Evolutionary conservation across 306 rosid genomes (phyloP).

Genomic region (Trifolium dubium): DNA sequence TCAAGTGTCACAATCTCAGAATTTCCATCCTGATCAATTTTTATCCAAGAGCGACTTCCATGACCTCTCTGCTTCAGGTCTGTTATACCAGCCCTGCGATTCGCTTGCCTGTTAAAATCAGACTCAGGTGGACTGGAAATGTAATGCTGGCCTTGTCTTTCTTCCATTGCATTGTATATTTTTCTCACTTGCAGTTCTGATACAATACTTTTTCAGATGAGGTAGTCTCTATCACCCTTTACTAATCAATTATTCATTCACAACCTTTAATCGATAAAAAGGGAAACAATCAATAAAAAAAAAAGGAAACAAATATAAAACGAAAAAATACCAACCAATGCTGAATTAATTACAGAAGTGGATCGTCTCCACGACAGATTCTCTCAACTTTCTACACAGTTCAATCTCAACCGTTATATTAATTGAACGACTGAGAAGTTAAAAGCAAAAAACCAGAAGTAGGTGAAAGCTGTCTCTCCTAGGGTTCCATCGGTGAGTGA

Average conservation of each 20-base stretch:
- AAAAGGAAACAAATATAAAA: conserved; percentile 10
- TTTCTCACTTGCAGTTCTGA: conserved; percentile 33
- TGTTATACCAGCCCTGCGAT: conserved; percentile 52
- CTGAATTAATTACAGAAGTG: too few species aligned
- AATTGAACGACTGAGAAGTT: too few species aligned
- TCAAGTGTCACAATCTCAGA: conserved; percentile 74
- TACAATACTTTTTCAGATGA: conserved; percentile 22
- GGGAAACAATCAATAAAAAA: conserved; percentile 15
- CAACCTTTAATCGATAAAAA: conserved; percentile 31
- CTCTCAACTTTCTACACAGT: too few species aligned
- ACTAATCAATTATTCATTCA: conserved; percentile 28
- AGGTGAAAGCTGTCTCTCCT: too few species aligned
- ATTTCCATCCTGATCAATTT: conserved; percentile 69
- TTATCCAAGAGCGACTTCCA: conserved; percentile 96
- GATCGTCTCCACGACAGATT: too few species aligned
- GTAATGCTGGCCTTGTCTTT: conserved; percentile 43
- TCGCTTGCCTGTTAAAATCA: conserved; percentile 42
- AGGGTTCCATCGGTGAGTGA: too few species aligned
- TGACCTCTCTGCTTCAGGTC: conserved; percentile 89
- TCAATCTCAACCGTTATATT: too few species aligned
- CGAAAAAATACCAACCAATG: neutral
- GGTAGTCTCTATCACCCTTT: conserved; percentile 15
- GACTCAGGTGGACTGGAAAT: conserved; percentile 46
- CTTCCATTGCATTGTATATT: conserved; percentile 53
- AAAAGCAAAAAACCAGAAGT: too few species aligned